Evolutionary conservation across 148 eudicot species (phyloP), one percentile per base, ranked within the genome.

Genomic region (Rhododendron ferrugineum): DNA sequence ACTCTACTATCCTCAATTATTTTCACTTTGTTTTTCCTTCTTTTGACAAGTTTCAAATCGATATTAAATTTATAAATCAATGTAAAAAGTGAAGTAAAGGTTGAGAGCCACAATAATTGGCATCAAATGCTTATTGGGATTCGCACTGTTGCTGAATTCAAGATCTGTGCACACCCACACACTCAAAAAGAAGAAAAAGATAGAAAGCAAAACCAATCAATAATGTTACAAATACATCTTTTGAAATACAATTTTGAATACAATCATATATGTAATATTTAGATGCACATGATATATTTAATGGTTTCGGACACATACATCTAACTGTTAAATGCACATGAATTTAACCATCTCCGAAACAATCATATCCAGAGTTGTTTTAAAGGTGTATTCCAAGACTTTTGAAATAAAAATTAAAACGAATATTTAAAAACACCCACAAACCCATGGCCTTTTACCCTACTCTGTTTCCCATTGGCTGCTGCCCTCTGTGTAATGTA

Each of bases 51-150:
- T 32, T 30, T 30, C 6, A 70, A 32, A 70, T 70, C 2, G 37
- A 32, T 32, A 70, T 14, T 70, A 80, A 52, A 80, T 15, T 7
- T n/a, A 20, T 32, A 26, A 52, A 10, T 6, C 18, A 50, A 50
- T 52, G 15, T 15, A 5, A 79, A 49, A 50, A 80, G 60, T 32
- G 37, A 52, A 54, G 40, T 14, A 66, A 80, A 52, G 64, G 83
- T 37, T 78, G 78, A 66, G 89, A 73, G 84, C 89, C 91, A 89
- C 91, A 87, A 87, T 90, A 84, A 88, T 90, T 92, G 90, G 91
- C 90, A 91, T 91, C 90, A 87, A 93, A 93, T 88, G 90, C 91
- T 93, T 89, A 89, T 89, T 47, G 93, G 90, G 93, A 91, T 87
- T 90, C 91, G 86, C 94, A 92, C 86, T 90, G 87, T 91, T 88